Evolutionary conservation across 768 basidiomycete species (phyloP).

Genomic region (Pulveroboletus sp.): DNA sequence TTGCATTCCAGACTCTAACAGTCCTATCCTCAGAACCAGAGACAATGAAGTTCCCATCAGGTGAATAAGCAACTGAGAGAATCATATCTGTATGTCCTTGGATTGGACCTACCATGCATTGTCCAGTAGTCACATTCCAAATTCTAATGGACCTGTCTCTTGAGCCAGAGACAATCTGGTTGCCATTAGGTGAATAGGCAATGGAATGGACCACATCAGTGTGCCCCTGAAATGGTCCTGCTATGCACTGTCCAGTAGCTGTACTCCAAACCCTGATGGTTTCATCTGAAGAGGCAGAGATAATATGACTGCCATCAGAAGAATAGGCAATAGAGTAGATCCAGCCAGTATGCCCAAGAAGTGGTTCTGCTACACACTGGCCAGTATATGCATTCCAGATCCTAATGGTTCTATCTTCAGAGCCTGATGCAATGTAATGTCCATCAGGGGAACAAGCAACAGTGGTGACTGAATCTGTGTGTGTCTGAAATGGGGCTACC

Average conservation of each 20-base stretch:
- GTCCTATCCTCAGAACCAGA: constrained; percentile 17
- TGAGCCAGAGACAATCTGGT: constrained; percentile 23
- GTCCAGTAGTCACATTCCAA: constrained; percentile 15
- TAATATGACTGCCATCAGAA: constrained; percentile 24
- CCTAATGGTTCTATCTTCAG: not conserved
- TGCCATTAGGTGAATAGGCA: constrained; percentile 21
- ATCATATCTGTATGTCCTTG: constrained; percentile 16
- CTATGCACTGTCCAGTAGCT: constrained; percentile 10
- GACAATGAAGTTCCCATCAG: constrained; percentile 12
- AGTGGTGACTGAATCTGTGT: not conserved
- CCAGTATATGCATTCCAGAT: constrained; percentile 16
- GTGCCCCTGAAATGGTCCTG: constrained; percentile 18
- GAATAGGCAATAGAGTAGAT: constrained; percentile 18
- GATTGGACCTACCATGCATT: constrained; percentile 17
- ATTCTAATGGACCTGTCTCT: constrained; percentile 21
- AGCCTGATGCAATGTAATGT: constrained; percentile 4
- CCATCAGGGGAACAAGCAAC: constrained; percentile 20
- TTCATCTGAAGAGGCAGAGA: constrained; percentile 17
- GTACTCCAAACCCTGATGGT: constrained; percentile 25
- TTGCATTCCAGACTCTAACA: constrained; percentile 16
- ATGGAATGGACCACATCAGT: constrained; percentile 14
- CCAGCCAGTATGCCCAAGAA: constrained; percentile 4
- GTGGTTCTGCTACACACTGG: not conserved
- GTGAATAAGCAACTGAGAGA: constrained; percentile 15
- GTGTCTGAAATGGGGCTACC: not conserved